Evolutionary conservation across 2,329 filamentous ascomycete genomes (phyloP), one percentile per base, ranked within the genome.

Genomic region (Dactylellina sp.): DNA sequence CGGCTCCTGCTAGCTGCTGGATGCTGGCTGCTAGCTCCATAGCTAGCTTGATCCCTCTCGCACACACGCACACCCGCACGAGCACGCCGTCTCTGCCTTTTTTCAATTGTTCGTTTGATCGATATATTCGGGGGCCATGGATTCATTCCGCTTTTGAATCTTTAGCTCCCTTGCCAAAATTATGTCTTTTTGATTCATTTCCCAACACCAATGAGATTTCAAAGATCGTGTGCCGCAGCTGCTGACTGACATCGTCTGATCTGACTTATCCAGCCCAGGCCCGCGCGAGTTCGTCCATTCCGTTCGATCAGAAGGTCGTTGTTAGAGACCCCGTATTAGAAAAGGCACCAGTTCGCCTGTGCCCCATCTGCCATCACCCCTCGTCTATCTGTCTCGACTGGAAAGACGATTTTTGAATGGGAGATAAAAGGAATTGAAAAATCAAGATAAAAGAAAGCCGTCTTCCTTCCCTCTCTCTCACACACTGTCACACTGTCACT

Each of bases 241-340:
- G 60, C 68, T 72, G 55, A 72, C 68, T 61, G 53, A 56, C 37
- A 55, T 74, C 50, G 61, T 74, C 61, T 66, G 61, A 66, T 66
- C 53, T 74, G 55, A 59, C 61, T 50, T 55, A 55, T 56, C 46
- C 49, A 61, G 47, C 18, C 70, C 61, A 74, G 61, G 61, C 61
- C 68, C 70, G 61, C 42, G 56, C 55, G 18, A 62, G 70, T 44
- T 74, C 55, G 59, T 60, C 32, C 61, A 28, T 74, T 49, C 44
- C 53, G 60, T 60, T 60, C 68, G 61, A 44, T 72, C 60, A 72
- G 47, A 42, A 55, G 60, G 57, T 44, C 53, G 66, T 49, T 59
- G 68, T 72, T 55, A 55, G 40, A 64, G 53, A 35, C 53, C 28
- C 28, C 52, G 22, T 74, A 66, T 53, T 74, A 74, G 61, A 66